Evolutionary conservation across 768 basidiomycete species (phyloP), one percentile per base, ranked within the genome.

Genomic region (Pilatotrama ljubarskyi): DNA sequence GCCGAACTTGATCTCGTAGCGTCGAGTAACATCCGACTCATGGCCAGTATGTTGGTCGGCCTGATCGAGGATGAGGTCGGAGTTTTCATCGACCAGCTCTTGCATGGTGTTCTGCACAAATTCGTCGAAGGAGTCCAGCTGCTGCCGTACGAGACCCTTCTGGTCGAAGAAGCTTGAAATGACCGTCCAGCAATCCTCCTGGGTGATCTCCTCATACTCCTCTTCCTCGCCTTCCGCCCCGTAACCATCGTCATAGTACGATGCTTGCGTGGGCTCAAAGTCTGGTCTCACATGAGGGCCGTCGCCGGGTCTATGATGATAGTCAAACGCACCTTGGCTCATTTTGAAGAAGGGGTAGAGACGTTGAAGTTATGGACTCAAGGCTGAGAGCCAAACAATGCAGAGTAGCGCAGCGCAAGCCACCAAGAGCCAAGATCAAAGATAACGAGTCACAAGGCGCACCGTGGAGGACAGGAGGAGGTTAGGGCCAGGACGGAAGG

Each of bases 91-190:
- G 20, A 99, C 95, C 24, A 99, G 82, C 73, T 98, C 97, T 75
- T 98, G 96, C 95, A 99, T 97, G 14, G 95, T 98, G 68, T 98
- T 98, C 72, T 98, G 94, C 35, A 99, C 93, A 69, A 98, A 99
- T 76, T 98, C 96, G 72, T 99, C 95, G 75, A 96, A 99, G 11
- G 93, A 95, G 77, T 96, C 95, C 54, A 98, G 85, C 73, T 99
- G 97, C 72, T 99, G 97, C 48, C 93, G 86, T 53, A 98, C 97
- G 61, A 99, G 88, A 76, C 96, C 96, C 74, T 96, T 97, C 73
- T 94, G 91, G 63, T 93, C 89, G 74, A 99, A 98, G 79, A 96
- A 99, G 69, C 92, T 88, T 63, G 92, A 90, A 68, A 98, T 98
- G 71, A 99, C 89, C 40, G 89, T 86, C 93, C 93, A 96, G 73